Evolutionary conservation across 441 rosid species (phyloP), one percentile per base, ranked within the genome.

Genomic region (Omphalea diandra): DNA sequence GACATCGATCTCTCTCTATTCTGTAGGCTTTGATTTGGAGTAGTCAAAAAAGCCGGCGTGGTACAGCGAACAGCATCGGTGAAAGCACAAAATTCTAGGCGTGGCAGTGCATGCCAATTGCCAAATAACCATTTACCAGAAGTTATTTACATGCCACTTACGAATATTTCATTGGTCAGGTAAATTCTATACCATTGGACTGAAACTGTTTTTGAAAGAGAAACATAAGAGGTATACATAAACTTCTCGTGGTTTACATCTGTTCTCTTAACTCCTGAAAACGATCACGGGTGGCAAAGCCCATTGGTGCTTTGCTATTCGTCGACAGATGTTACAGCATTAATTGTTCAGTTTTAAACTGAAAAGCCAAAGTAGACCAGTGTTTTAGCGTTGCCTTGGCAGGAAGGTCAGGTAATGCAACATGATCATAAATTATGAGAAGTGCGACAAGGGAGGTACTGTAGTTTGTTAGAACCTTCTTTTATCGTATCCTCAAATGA

Each of bases 31-130:
- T 56, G 50, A 54, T 55, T 47, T 57, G 2, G 69, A 75, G 60
- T 41, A 15, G 77, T 74, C 80, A 74, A 76, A 74, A 76, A 50
- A 50, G 56, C 83, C 66, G 61, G 76, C 72, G 46, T 55, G 63
- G 41, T 57, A 20, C n/a, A 72, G 65, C 35, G 43, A 57, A 50
- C 9, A 65, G 43, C 59, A 50, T 49, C 53, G 57, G 18, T 53
- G 57, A 38, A 54, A 44, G 7, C 56, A 43, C 20, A 59, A 11
- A 35, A 9, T 43, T 18, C 64, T 24, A n/a, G 11, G 53, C 69
- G 31, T 32, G 69, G 44, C 40, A 44, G 50, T 49, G 62, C 26
- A 66, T 6, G 47, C 61, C 22, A 33, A 52, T 8, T 52, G 24
- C 31, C 55, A 63, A 55, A 20, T 35, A n/a, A 68, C 46, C 14